Evolutionary conservation across 192 early-diverging fungal species (phyloP).

Genomic region (Entomortierella parvispora): DNA sequence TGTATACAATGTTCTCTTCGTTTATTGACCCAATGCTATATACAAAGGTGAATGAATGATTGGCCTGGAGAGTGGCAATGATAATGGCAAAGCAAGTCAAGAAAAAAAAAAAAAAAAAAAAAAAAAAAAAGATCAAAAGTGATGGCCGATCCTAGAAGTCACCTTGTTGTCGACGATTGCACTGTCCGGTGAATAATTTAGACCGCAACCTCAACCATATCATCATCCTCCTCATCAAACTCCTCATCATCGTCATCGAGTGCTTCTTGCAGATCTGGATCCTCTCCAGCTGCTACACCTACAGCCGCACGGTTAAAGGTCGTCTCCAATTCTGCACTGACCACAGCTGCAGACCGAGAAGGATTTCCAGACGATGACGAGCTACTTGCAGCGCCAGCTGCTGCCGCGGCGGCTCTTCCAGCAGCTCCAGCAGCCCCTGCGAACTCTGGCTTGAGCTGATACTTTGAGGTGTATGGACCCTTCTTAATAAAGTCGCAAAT

Average conservation of each 20-base stretch:
- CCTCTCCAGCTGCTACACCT: slow-evolving; percentile 34
- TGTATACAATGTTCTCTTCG: no score
- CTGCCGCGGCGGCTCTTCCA: no score
- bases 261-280: slow-evolving; percentile 25
- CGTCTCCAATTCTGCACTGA: slow-evolving; percentile 36
- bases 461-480: slow-evolving; percentile 83
- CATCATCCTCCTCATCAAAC: slow-evolving; percentile 47
- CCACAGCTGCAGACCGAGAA: not conserved
- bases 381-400: slow-evolving; percentile 12
- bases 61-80: not conserved
- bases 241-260: slow-evolving; percentile 59
- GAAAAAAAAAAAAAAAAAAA: slow-evolving; percentile 9
- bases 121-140: not conserved
- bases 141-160: no score
- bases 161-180: no score
- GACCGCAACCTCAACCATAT: slow-evolving; percentile 27
- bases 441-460: slow-evolving; percentile 89
- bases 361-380: not conserved
- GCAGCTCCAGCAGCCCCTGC: slow-evolving; percentile 59
- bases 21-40: no score
- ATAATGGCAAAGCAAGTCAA: slow-evolving; percentile 9
- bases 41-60: not conserved
- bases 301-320: slow-evolving; percentile 49
- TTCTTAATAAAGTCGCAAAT: slow-evolving; percentile 85
- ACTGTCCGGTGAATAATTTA: not conserved